Percentiles rank a stretch among this genome's conserved stretches.
These are phyloP conservation scores for Leccinum arenicola DNA, from an alignment of 768 basidiomycete genomes.

Conservation along the genomic window DNA sequence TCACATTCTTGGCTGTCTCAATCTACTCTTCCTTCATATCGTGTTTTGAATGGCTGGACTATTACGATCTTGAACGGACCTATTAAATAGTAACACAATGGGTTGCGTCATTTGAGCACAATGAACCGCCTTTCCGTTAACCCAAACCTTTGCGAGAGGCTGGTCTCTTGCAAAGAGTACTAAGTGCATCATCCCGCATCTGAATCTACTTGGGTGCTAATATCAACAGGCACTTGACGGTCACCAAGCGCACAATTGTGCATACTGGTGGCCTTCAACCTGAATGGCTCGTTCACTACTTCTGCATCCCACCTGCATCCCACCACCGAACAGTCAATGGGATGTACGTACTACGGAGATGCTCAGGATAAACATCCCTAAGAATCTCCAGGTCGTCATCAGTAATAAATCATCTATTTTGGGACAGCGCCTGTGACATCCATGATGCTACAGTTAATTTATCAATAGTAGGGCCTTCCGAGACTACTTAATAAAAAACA, in stretches of 20 bases:
- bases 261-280: slow-evolving; percentile 81
- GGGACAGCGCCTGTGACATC: no score
- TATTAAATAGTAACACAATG: no score
- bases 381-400: slow-evolving; percentile 94
- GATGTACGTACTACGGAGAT: slow-evolving; percentile 87
- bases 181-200: slow-evolving; percentile 36
- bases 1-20: no score
- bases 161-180: slow-evolving; percentile 81
- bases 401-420: no score
- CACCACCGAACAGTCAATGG: slow-evolving; percentile 96
- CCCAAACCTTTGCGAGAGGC: slow-evolving; percentile 95
- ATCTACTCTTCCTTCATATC: no score
- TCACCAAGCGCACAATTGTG: slow-evolving; percentile 97
- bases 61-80: no score
- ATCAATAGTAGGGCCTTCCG: no score
- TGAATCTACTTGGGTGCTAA: slow-evolving; percentile 5
- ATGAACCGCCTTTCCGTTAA: no score
- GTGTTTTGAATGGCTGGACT: no score
- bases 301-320: slow-evolving; percentile 62
- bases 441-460: no score
- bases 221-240: slow-evolving; percentile 81
- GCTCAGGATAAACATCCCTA: slow-evolving; percentile 93
- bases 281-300: slow-evolving; percentile 98
- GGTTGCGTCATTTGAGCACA: no score
- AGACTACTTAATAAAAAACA: no score